Evolutionary conservation across 208 protist genomes (phyloP), one percentile per base, ranked within the genome.

Genomic region (Acanthamoeba healyi): DNA sequence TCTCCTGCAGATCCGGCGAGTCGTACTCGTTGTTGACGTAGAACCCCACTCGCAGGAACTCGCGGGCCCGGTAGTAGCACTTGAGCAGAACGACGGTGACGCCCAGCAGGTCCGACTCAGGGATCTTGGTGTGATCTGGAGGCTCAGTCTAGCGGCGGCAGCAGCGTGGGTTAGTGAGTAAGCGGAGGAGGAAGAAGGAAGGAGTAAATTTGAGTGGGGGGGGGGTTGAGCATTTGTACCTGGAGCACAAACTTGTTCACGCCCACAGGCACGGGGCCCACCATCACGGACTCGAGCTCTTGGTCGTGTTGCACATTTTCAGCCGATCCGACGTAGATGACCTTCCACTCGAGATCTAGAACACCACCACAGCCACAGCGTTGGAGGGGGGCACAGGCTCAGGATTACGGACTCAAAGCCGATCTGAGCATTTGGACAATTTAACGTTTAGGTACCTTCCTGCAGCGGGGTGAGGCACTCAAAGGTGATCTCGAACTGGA

Each of bases 11-110:
- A 63, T 63, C 84, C 5, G 84, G 54, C 15, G 14, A 34, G 12
- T 63, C 49, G 84, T 91, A 91, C 58, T 96, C 98, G 54, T 99
- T 98, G 92, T 98, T 98, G n/a, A 99, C 98, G 96, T 99, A 99
- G 96, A 99, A 99, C 14, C 98, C 99, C 3, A 99, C 98, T 12
- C 99, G 97, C 86, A 99, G 96, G 94, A 99, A 99, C 96, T 99
- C 98, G 91, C 99, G 96, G 1, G 97, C 96, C 19, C 96, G 95
- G 94, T 99, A 99, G 81, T 98, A 97, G 95, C 99, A 99, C 0
- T 98, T 98, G 38, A 99, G 98, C 54, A 99, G 95, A 29, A 99
- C 94, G 29, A 99, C 98, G 0, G 99, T 99, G 12, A 99, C 98
- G 58, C 98, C 99, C 12, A 99, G 94, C 22, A 99, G 93, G 88